Evolutionary conservation across 805 yeast genomes (phyloP).

Genomic region (Yamadazyma sp.): DNA sequence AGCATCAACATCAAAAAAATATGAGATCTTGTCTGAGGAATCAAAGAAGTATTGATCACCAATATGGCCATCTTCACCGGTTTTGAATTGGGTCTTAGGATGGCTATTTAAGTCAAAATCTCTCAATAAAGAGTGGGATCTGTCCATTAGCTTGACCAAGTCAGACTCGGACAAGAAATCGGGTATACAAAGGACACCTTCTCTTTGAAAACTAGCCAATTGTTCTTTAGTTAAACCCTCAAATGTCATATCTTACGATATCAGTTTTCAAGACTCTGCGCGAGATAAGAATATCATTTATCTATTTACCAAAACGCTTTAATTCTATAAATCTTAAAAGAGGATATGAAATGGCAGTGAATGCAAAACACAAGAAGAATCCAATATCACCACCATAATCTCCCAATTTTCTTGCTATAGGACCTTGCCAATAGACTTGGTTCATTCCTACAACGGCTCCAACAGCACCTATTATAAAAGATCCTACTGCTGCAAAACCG

Average conservation of each 20-base stretch:
- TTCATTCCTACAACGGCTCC: constrained; percentile 88
- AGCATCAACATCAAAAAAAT: constrained; percentile 71
- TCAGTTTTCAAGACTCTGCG: neutral
- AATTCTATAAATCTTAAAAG: constrained; percentile 60
- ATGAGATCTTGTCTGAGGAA: constrained; percentile 66
- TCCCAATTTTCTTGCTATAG: constrained; percentile 60
- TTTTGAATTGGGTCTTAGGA: constrained; percentile 69
- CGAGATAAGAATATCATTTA: neutral
- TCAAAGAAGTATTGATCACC: constrained; percentile 72
- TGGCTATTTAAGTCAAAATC: constrained; percentile 54
- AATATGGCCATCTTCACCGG: constrained; percentile 56
- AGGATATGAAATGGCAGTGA: constrained; percentile 62
- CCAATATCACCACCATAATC: constrained; percentile 80
- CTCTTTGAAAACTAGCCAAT: constrained; percentile 42
- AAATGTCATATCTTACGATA: constrained; percentile 3
- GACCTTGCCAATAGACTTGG: constrained; percentile 85
- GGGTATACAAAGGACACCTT: constrained; percentile 63
- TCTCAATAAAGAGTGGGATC: constrained; percentile 43
- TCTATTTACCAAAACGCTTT: constrained; percentile 49
- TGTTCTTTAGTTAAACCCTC: constrained; percentile 45
- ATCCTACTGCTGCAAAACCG: constrained; percentile 69
- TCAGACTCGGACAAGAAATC: constrained; percentile 47
- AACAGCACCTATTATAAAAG: constrained; percentile 75
- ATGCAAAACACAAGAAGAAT: constrained; percentile 68
- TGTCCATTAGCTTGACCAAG: constrained; percentile 36